Percentiles rank a stretch among this genome's conserved stretches.
Conservation (phyloP, 192 early-diverging fungal species). For the Chytriomyces hyalinus region DNA sequence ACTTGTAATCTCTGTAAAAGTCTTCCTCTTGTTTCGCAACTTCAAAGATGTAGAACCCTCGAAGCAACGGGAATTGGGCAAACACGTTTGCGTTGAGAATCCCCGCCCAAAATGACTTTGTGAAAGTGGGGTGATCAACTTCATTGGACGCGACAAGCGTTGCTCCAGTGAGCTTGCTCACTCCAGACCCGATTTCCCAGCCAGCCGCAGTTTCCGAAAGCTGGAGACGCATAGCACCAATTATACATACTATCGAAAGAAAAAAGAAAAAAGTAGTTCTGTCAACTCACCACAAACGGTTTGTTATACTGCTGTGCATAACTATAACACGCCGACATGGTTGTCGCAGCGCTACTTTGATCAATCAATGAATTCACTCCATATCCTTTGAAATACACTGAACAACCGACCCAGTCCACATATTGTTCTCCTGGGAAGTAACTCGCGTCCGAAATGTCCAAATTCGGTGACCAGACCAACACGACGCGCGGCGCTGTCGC, state of each 20-base stretch:
- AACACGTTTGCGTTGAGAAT: background rate
- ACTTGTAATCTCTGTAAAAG: constrained; percentile 22
- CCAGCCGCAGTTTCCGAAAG: constrained; percentile 26
- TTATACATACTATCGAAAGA: background rate
- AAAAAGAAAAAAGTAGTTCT: background rate
- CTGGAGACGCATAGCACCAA: background rate
- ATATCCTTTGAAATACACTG: constrained; percentile 44
- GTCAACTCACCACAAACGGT: background rate
- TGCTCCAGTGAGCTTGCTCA: background rate
- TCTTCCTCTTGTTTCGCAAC: constrained; percentile 27
- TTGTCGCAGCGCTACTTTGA: background rate
- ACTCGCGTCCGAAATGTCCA: constrained; percentile 37
- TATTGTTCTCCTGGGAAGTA: constrained; percentile 54
- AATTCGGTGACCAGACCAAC: constrained; percentile 46
- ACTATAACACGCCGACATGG: background rate
- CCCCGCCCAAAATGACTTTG: constrained; percentile 5
- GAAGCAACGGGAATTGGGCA: constrained; percentile 5
- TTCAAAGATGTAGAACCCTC: constrained; percentile 25
- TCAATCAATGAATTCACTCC: background rate
- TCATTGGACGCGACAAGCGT: constrained; percentile 1
- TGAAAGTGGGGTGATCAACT: constrained; percentile 6
- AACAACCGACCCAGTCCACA: constrained; percentile 54
- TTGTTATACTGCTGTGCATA: constrained; percentile 1
- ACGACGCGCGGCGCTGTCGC: constrained; percentile 10
- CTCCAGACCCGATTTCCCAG: constrained; percentile 24